Evolutionary conservation across 176 grass and related monocot genomes (phyloP), one percentile per base, ranked within the genome.

Genomic region (Zoysia pacifica): DNA sequence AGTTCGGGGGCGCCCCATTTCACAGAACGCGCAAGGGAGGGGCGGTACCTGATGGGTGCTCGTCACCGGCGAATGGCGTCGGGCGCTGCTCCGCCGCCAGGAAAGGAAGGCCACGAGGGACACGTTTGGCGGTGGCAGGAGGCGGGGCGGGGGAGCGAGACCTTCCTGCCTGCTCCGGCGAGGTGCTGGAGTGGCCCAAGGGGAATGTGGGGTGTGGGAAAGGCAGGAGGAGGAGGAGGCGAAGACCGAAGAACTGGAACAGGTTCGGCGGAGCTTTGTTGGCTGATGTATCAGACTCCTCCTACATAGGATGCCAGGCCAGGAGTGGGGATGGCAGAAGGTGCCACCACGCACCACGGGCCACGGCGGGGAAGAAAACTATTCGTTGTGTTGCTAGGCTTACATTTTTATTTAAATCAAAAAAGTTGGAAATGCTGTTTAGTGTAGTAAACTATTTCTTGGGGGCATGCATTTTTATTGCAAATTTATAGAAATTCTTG

Each of bases 231-330:
- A 77, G 44, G 74, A 39, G 28, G 28, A 65, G 58, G 56, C 12
- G 60, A 40, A 64, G 47, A 65, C 42, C 12, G 60, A 40, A 64
- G 47, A 65, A 78, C 13, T 9, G 62, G 61, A 64, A 64, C 12
- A 39, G 20, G 28, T 74, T 65, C 63, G 11, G 75, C n/a, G 42
- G 62, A 78, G 62, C 10, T 78, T 67, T 78, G 76, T 67, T 78
- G 76, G 48, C 47, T 78, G 75, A 40, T 65, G 66, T 41, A 28
- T 28, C 28, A 28, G 28, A 28, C 28, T 28, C 0, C 28, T 28
- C 28, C 28, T 28, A 28, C 62, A 78, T 78, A 78, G 62, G 75
- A 78, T 65, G 52, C 62, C 62, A 51, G 47, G 40, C 55, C 73
- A 60, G 41, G 36, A 52, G 75, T 78, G 75, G 75, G 62, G 41